Evolutionary conservation across 2,329 filamentous ascomycete species (phyloP), one percentile per base, ranked within the genome.

Genomic region (Arachnomyces sp.): DNA sequence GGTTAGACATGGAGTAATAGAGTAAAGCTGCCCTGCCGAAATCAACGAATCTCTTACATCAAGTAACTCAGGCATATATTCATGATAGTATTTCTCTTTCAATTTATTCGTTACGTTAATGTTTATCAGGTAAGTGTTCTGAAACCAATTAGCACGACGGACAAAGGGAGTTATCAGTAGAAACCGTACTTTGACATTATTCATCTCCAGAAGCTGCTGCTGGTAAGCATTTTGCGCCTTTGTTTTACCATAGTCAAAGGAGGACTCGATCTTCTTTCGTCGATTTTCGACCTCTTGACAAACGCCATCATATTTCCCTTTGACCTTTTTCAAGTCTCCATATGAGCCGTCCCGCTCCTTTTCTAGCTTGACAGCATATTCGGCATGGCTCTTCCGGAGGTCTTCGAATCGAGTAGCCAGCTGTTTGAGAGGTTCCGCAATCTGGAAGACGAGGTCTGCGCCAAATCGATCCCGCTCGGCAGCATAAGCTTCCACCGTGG

Each of bases 41-140:
- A n/a, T n/a, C n/a, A n/a, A n/a, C n/a, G n/a, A 30, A 38, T 17
- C 14, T 51, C 71, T 65, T 65, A 89, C 89, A 66, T 96, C 86
- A 59, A 98, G 75, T 43, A 96, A 68, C 58, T 96, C 92, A 7
- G 92, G 92, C 14, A 98, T 75, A 61, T 96, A 96, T 62, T 95
- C 88, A 60, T 96, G 84, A 58, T 95, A 98, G 69, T 96, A 96
- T 58, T 83, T 86, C 60, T 95, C 88, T 69, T 96, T 98, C 57
- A 95, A 82, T 68, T 92, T 94, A 66, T 98, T 98, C 28, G 89
- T 93, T 43, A 96, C 86, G 59, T 94, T 94, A 68, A 98, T 95
- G 45, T 80, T 77, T 55, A 98, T 95, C 45, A 98, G 70, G 59
- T 98, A 98, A n/a, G 85, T 88, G 62, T 98, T 98, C 72, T 78